Evolutionary conservation across 176 grass and related monocot species (phyloP), one percentile per base, ranked within the genome.

Genomic region (Lolium multiflorum): DNA sequence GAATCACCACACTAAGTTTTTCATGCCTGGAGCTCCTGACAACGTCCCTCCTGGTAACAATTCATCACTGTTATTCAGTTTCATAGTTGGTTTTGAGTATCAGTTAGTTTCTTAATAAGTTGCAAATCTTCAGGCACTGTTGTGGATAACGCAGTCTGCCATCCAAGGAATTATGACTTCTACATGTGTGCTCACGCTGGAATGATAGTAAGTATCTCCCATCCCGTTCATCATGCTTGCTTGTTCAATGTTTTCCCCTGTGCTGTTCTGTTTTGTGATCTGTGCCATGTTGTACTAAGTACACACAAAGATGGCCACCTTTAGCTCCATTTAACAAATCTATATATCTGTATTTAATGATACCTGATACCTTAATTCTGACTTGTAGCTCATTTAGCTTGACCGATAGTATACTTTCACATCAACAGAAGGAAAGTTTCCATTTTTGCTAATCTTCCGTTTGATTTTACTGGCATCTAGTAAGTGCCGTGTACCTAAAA

Each of bases 141-240:
- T 50, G 89, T 98, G 4, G 94, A 98, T 71, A 96, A 90, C 24
- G 86, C 86, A 78, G 85, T 98, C 15, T 98, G 97, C 35, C 97
- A 98, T 76, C 97, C 97, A 31, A 91, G 71, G 79, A 98, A 96
- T 20, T 96, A 90, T 59, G 97, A 98, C 77, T 98, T 98, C 35
- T 98, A 98, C 84, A 98, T 98, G 94, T 98, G 97, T 24, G 80
- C 93, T 0, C 97, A 98, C 71, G 93, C 88, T 28, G 97, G 94
- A 48, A 92, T 95, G 88, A 98, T 96, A 14, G 97, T 98, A 90
- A 94, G 97, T 74, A 54, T 38, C 6, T 39, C 6, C 44, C 9
- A 49, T 47, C 18, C 0, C 12, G 3, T 77, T 11, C 14, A 12
- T 55, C 49, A 17, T 79, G n/a, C 21, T 61, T 44, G 12, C 26